Base-by-base conservation (phyloP, 768 basidiomycete species). In the Lactarius psammicola region DNA sequence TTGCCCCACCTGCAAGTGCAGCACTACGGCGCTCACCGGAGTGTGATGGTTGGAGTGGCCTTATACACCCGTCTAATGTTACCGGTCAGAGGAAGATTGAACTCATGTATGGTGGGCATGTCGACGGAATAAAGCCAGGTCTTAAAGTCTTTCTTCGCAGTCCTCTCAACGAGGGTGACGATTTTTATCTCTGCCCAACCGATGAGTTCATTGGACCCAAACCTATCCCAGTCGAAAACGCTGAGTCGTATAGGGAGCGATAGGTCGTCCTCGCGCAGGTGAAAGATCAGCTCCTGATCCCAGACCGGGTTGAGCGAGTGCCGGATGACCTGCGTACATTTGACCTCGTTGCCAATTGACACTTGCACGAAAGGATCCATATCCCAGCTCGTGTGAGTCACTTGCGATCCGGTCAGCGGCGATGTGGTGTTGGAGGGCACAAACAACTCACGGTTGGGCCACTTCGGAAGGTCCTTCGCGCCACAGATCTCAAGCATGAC, bases 311-410 rank as follows among this genome's bases (percentile, higher is more conserved):
- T 94, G 62, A 88, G 78, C 64, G 85, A 87, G 75, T 94, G 93
- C 3, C 94, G 85, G 62, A 94, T 87, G 28, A 94, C 87, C 33
- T 90, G 87, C 0, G 96, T 97, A 2, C 96, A 83, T 78, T 98
- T 98, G 4, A 98, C 92, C 75, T 97, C 98, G 79, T 94, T 95
- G 31, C 95, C 93, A 68, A 99, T 98, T 2, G 93, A 94, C 68
- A 95, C 84, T 67, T 98, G 94, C 28, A 93, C 90, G 72, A 97
- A 98, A 0, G 95, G 94, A 71, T 98, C 95, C 95, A 98, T 97
- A 74, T 98, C 95, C 84, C 88, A 95, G 0, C 91, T 91, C 0
- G 85, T 90, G 0, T 89, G 85, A 1, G 88, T 92, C 85, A 93
- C 91, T 65, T 92, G 64, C 56, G 28, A 10, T 26, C 34, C 8